Evolutionary conservation across 176 grass and related monocot species (phyloP), one percentile per base, ranked within the genome.

Genomic region (Ensete ventricosum): DNA sequence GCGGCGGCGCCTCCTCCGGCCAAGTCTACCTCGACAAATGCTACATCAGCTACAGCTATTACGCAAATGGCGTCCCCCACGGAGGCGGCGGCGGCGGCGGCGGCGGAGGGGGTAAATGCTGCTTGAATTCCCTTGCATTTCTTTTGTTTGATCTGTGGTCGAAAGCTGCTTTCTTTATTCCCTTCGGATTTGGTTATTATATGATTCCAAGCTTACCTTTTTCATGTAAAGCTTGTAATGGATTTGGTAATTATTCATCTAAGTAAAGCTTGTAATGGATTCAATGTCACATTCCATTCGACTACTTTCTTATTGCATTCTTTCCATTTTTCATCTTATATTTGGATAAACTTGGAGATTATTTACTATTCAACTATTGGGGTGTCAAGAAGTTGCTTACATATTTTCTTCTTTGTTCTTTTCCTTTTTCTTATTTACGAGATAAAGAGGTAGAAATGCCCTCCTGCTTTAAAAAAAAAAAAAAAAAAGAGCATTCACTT

Each of bases 21-120:
- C 95, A 99, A 80, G 91, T 99, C 27, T 99, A 94, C 81, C 90
- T 99, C 17, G 88, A 99, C 70, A 99, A 99, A 82, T 99, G 90
- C 88, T 99, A 99, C 86, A 94, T 99, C 72, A 99, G 86, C 82
- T 99, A 91, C 81, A 94, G 73, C 88, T 98, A 91, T 78, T 98
- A 98, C 69, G 82, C 81, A 1, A 83, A 91, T 54, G 95, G 95
- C 73, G 78, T 93, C 17, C 86, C 86, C 19, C 90, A 54, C 24
- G 95, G 82, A 9, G 71, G 34, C 2, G 75, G 34, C 4, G 34
- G 34, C 4, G 34, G 34, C 4, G 34, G 34, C 34, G 34, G 34
- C 34, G 34, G 34, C 34, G 34, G 34, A 25, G 72, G 53, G 25
- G 72, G 72, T 55, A 22, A 55, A 10, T 27, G 7, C 72, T 25